phyloP scores from a whole-genome alignment of 139 green algal species.

The Parachlorella kessleri region DNA sequence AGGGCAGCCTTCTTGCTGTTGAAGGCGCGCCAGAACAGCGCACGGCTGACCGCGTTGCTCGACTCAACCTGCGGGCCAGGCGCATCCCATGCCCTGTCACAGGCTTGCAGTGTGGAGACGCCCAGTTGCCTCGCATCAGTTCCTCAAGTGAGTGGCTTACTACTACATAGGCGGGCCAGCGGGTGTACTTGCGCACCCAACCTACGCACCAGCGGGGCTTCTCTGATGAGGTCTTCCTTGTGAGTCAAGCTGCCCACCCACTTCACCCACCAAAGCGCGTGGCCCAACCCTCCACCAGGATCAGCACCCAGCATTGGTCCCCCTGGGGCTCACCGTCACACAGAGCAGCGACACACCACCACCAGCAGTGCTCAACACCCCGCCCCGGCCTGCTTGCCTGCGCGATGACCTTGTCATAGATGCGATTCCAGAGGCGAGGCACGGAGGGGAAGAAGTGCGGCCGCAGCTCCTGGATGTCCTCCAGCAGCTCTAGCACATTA shows the following conservation, averaged over 20 bases:
- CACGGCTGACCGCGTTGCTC: constrained; percentile 59
- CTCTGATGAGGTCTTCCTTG: background rate
- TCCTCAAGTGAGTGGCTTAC: no score
- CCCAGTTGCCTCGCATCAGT: no score
- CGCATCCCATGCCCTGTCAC: no score
- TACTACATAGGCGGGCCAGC: background rate
- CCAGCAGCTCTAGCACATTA: constrained; percentile 79
- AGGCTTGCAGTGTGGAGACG: no score
- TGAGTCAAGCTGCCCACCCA: background rate
- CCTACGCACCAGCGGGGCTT: background rate
- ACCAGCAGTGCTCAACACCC: no score
- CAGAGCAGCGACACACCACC: no score
- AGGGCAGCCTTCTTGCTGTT: constrained; percentile 74
- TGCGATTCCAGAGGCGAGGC: constrained; percentile 96
- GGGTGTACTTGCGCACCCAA: background rate
- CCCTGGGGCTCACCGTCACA: no score
- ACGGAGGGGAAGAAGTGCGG: constrained; percentile 89
- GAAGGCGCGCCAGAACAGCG: constrained; percentile 81
- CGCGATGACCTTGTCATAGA: constrained; percentile 90
- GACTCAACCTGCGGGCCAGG: constrained; percentile 28
- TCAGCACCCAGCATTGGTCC: no score
- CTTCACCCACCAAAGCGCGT: no score
- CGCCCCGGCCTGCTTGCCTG: constrained; percentile 46
- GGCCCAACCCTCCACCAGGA: no score
- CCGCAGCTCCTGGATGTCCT: constrained; percentile 47